Conservation (phyloP, 208 protist species). For the Acanthamoeba lenticulata region DNA sequence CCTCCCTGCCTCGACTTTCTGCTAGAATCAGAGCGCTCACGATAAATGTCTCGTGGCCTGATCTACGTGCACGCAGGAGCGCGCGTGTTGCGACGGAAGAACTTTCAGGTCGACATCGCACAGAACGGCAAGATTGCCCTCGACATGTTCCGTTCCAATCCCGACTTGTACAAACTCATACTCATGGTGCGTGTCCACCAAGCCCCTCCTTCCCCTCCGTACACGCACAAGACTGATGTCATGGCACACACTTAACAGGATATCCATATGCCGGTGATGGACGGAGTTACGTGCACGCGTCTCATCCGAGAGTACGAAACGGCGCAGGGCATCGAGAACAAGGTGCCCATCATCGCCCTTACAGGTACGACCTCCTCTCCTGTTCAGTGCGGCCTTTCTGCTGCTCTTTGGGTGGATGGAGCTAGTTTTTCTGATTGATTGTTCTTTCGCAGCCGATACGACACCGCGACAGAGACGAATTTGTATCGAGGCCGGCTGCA, state of each 20-base stretch:
- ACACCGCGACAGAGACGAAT: conserved; percentile 41
- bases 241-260: not conserved
- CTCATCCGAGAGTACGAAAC: conserved; percentile 60
- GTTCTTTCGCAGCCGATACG: conserved; percentile 43
- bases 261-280: conserved; percentile 67
- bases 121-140: conserved; percentile 49
- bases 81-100: conserved; percentile 39
- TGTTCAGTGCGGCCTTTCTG: not conserved
- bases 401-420: not conserved
- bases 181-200: conserved; percentile 25
- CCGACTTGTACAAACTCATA: conserved; percentile 64
- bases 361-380: not conserved
- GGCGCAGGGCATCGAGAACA: not conserved
- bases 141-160: conserved; percentile 56
- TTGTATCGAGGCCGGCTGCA: conserved; percentile 61
- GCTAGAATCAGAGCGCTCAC: too few relatives aligned
- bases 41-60: not conserved
- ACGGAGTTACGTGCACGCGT: conserved; percentile 55
- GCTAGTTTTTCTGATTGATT: not conserved
- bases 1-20: too few relatives aligned
- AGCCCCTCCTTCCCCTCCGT: not conserved
- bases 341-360: conserved; percentile 58
- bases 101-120: conserved; percentile 50
- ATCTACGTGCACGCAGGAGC: not conserved
- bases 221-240: too few relatives aligned